These are phyloP conservation scores for Crithidia expoeki DNA, from an alignment of 208 protist genomes.

Conservation along the genomic window DNA sequence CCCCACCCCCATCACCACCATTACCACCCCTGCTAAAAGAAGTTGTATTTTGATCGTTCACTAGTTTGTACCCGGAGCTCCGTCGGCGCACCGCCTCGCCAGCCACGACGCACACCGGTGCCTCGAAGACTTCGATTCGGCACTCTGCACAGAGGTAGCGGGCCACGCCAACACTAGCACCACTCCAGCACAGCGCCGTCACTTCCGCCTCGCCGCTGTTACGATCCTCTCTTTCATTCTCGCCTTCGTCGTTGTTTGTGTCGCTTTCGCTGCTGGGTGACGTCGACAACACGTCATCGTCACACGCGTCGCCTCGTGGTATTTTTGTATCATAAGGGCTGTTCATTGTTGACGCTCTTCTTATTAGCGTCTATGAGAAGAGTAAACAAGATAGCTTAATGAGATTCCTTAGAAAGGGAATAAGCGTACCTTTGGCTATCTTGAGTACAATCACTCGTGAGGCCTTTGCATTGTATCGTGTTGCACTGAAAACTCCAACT, in stretches of 20 bases:
- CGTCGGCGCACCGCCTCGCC: constrained; percentile 23
- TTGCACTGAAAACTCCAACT: no score
- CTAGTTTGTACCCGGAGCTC: not conserved
- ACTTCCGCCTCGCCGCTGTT: constrained; percentile 12
- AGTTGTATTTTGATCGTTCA: no score
- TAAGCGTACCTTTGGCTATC: no score
- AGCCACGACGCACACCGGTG: constrained; percentile 34
- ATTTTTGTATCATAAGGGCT: not conserved
- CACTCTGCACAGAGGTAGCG: constrained; percentile 41
- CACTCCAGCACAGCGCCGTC: constrained; percentile 31
- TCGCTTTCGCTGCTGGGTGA: not conserved
- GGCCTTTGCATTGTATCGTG: no score
- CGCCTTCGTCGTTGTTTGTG: not conserved
- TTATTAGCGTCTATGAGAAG: not conserved
- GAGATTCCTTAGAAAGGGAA: no score
- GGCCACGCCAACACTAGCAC: constrained; percentile 42
- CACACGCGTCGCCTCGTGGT: not conserved
- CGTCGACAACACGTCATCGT: not conserved
- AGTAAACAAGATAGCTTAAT: not conserved
- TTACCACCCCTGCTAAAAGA: not conserved
- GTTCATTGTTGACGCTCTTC: not conserved
- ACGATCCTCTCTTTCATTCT: not conserved
- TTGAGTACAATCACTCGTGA: no score
- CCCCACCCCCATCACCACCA: not conserved
- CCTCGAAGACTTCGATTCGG: constrained; percentile 62